Evolutionary conservation across 257 asterid genomes (phyloP).

Genomic region (Forsythia viridissima): DNA sequence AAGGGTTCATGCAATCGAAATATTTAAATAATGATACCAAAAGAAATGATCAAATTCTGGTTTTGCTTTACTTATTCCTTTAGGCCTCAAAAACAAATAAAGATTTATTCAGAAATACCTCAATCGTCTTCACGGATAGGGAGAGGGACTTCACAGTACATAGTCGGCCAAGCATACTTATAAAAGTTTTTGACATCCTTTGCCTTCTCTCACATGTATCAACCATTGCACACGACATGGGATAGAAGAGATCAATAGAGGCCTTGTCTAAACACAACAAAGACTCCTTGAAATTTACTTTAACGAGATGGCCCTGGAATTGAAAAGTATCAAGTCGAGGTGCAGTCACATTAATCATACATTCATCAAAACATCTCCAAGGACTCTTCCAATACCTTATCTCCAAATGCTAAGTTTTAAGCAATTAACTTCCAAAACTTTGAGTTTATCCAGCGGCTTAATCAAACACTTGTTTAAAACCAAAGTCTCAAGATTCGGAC

Average conservation of each 20-base stretch:
- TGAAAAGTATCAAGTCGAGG: conserved; percentile 43
- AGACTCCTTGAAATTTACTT: conserved; percentile 35
- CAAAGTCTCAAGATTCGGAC: conserved; percentile 46
- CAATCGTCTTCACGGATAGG: conserved; percentile 42
- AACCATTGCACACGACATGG: conserved; percentile 28
- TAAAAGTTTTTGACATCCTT: conserved; percentile 28
- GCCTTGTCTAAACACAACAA: conserved; percentile 35
- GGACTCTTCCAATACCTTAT: conserved; percentile 54
- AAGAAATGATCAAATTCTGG: background rate
- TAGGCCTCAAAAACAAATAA: background rate
- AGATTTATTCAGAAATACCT: conserved; percentile 39
- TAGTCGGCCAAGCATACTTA: conserved; percentile 36
- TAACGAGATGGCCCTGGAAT: conserved; percentile 40
- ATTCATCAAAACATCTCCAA: conserved; percentile 41
- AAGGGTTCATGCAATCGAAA: too few relatives aligned
- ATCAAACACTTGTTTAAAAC: conserved; percentile 45
- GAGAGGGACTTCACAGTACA: conserved; percentile 35
- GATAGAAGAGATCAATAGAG: conserved; percentile 35
- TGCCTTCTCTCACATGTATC: conserved; percentile 30
- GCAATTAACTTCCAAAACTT: conserved; percentile 35
- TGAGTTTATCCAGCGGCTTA: conserved; percentile 27
- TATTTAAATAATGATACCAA: background rate
- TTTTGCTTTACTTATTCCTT: background rate
- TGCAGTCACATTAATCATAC: conserved; percentile 42
- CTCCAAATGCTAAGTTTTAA: conserved; percentile 43